Evolutionary conservation across 2,329 filamentous ascomycete species (phyloP).

Genomic region (Exophiala sp.): DNA sequence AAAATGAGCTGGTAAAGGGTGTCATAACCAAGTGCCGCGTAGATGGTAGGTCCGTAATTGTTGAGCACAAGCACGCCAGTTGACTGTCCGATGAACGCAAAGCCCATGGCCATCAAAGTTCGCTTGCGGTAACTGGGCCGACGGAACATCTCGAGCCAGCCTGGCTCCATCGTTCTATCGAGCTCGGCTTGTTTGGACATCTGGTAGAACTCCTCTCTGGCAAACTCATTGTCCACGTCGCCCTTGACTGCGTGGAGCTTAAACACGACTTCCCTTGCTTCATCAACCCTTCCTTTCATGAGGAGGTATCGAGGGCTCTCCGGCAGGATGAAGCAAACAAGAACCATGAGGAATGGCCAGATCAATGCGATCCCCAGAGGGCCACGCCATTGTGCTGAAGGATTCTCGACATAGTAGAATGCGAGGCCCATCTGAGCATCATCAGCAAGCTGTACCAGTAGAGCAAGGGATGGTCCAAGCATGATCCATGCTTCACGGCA

Average conservation of each 20-base stretch:
- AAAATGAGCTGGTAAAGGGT: conserved; percentile 18
- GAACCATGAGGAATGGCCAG: conserved; percentile 23
- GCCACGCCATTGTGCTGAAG: conserved; percentile 17
- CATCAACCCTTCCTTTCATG: conserved; percentile 29
- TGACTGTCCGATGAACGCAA: conserved; percentile 21
- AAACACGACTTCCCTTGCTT: conserved; percentile 26
- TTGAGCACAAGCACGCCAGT: conserved; percentile 21
- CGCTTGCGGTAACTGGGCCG: conserved; percentile 18
- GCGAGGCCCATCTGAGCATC: conserved; percentile 13
- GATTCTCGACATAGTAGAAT: conserved; percentile 15
- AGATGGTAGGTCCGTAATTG: conserved; percentile 25
- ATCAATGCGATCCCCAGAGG: conserved; percentile 20
- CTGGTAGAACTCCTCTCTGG: conserved; percentile 20
- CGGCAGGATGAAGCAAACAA: conserved; percentile 28
- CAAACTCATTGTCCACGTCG: conserved; percentile 19
- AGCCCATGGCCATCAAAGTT: conserved; percentile 13
- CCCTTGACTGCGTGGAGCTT: conserved; percentile 21
- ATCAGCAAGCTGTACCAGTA: no score
- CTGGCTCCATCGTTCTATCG: conserved; percentile 16
- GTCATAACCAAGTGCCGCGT: conserved; percentile 19
- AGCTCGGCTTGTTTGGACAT: conserved; percentile 22
- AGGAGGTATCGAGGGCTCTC: conserved; percentile 31
- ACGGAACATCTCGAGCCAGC: conserved; percentile 21
- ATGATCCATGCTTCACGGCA: no score
- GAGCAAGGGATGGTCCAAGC: no score